Base-by-base conservation (phyloP, 2,329 filamentous ascomycete genomes). In the Penicillium sp. region DNA sequence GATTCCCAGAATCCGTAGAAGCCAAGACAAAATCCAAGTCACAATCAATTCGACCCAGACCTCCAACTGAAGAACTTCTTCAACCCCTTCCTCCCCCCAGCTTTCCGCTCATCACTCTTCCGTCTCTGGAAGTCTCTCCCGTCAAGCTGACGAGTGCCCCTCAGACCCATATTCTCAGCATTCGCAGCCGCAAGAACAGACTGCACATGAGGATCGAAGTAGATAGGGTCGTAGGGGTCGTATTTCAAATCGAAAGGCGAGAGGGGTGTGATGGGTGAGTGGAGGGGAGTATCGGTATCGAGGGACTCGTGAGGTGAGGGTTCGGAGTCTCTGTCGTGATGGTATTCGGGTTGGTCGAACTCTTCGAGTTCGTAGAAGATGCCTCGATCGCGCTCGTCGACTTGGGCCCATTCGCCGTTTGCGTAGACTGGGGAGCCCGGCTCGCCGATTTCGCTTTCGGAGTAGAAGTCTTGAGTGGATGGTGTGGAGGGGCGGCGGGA, bases 371-470 rank as follows among this genome's bases (percentile, higher is more conserved):
- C 56, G 29, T 56, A 44, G 18, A 65, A 46, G 41, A 65, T 62
- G 31, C 62, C 62, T 22, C 62, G 59, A 45, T 67, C 73, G 43
- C 62, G 61, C 38, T 55, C 62, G 48, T 64, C 55, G 29, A 66
- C 58, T 34, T 62, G 56, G 13, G 57, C 55, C 61, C 63, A 64
- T 48, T 65, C 61, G 21, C 62, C 61, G 36, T 65, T 65, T 21
- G 62, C 63, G 43, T 65, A 62, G 42, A 66, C 62, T 0, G 66
- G 62, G 5, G 67, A 67, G 10, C 68, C 68, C 2, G 68, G 68
- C 43, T 71, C 68, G 41, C 68, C 68, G 7, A 71, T 63, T 4
- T 70, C 67, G 18, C 62, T 64, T 45, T 63, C 66, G 9, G 60
- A 62, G 38, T 59, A 60, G 48, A 62, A 59, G 7, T 60, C 57